Evolutionary conservation across 2,329 filamentous ascomycete genomes (phyloP).

Genomic region (Cordyceps cicadae): DNA sequence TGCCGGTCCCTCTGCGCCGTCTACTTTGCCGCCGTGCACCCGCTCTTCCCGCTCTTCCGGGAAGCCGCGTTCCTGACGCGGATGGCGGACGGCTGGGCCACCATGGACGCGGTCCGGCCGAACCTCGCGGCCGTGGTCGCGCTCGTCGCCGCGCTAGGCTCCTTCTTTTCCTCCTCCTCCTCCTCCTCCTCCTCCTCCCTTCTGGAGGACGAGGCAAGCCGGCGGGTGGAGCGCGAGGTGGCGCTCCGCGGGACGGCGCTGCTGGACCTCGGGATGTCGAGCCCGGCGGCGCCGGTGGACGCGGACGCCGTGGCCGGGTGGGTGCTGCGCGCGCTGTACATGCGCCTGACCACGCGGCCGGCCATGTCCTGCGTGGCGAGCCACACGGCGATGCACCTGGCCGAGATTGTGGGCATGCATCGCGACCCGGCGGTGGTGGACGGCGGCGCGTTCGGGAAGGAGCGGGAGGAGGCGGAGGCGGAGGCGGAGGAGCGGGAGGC

Average conservation of each 20-base stretch:
- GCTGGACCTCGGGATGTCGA: slow-evolving; percentile 10
- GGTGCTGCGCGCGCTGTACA: slow-evolving; percentile 15
- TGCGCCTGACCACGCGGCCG: slow-evolving; percentile 14
- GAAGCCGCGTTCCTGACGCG: neutral
- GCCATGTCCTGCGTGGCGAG: slow-evolving; percentile 14
- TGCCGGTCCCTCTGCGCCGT: slow-evolving; percentile 8
- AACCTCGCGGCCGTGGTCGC: slow-evolving; percentile 14
- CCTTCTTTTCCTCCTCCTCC: slow-evolving; percentile 13
- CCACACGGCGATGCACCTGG: slow-evolving; percentile 14
- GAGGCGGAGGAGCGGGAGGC: slow-evolving; percentile 10
- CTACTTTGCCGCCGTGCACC: slow-evolving; percentile 13
- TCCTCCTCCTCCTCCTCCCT: too few relatives aligned
- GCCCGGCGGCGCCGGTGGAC: slow-evolving; percentile 6
- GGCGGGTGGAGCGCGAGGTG: slow-evolving; percentile 12
- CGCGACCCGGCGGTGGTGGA: slow-evolving; percentile 9
- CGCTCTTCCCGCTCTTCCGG: slow-evolving; percentile 9
- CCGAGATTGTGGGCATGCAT: slow-evolving; percentile 14
- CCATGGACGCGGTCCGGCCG: neutral
- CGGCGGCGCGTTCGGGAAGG: slow-evolving; percentile 2
- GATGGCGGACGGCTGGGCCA: neutral
- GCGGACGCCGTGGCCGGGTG: slow-evolving; percentile 15
- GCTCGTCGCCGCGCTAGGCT: slow-evolving; percentile 12
- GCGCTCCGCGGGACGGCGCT: slow-evolving; percentile 11
- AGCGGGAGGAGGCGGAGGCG: slow-evolving; percentile 1
- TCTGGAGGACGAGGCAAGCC: too few relatives aligned